Conservation (phyloP, 2,329 filamentous ascomycete species). For the Dactylellina drechsleri region DNA sequence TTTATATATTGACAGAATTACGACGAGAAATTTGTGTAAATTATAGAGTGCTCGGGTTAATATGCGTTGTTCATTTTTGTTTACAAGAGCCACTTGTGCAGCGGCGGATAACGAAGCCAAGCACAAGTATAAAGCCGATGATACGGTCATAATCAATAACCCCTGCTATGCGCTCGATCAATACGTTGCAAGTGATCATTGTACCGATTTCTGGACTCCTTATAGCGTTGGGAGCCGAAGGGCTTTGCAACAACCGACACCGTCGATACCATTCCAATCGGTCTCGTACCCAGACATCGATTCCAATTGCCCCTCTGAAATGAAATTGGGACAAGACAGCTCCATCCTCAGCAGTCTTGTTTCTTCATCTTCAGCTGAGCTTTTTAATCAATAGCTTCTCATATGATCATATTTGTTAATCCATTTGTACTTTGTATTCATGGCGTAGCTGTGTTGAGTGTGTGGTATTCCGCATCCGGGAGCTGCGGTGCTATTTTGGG, state of each 20-base stretch:
- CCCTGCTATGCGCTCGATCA: neutral
- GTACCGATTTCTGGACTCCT: neutral
- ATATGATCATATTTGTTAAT: neutral
- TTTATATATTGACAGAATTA: too few species aligned
- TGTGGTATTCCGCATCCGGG: too few species aligned
- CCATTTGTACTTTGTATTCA: neutral
- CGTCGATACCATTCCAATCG: neutral
- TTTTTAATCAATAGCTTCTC: too few species aligned
- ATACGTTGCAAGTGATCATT: neutral
- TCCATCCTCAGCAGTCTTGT: neutral
- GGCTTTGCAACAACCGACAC: neutral
- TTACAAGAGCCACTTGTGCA: too few species aligned
- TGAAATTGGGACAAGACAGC: neutral
- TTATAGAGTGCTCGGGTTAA: too few species aligned
- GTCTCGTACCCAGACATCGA: too few species aligned
- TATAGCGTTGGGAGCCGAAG: neutral
- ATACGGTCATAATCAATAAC: too few species aligned
- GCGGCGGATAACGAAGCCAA: too few species aligned
- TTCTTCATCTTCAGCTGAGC: too few species aligned
- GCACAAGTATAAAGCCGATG: too few species aligned
- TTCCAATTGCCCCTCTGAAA: neutral
- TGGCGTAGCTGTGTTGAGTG: neutral
- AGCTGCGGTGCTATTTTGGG: constrained; percentile 38
- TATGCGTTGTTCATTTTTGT: too few species aligned
- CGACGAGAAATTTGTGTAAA: too few species aligned